phyloP scores from a whole-genome alignment of 2,329 filamentous ascomycete species.

The Sodiomyces alkalinus region DNA sequence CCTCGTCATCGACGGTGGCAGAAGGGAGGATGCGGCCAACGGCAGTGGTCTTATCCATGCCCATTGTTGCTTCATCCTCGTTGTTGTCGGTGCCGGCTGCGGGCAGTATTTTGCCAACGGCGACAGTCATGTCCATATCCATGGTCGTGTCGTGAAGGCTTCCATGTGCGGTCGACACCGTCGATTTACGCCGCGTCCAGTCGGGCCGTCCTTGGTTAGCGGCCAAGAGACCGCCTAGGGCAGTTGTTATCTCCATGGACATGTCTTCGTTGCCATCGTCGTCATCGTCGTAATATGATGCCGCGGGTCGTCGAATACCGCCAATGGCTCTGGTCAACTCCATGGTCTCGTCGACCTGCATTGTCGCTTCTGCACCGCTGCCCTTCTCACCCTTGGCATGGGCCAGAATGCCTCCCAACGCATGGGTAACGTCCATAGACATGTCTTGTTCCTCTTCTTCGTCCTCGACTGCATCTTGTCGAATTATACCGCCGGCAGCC shows the following conservation, averaged over 20 bases:
- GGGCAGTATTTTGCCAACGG: slow-evolving; percentile 26
- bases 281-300: slow-evolving; percentile 13
- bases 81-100: slow-evolving; percentile 6
- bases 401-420: slow-evolving; percentile 61
- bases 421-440: slow-evolving; percentile 88
- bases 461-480: slow-evolving; percentile 21
- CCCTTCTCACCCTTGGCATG: slow-evolving; percentile 8
- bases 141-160: slow-evolving; percentile 36
- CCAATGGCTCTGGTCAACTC: slow-evolving; percentile 72
- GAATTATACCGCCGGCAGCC: slow-evolving; percentile 38
- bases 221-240: slow-evolving; percentile 40
- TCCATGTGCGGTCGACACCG: slow-evolving; percentile 20
- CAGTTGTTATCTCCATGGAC: slow-evolving; percentile 65
- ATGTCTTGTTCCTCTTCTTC: slow-evolving; percentile 48
- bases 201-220: slow-evolving; percentile 10
- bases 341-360: slow-evolving; percentile 57
- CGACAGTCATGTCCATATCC: slow-evolving; percentile 43
- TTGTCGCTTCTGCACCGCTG: neutral
- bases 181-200: slow-evolving; percentile 12
- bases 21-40: slow-evolving; percentile 37
- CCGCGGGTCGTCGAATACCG: slow-evolving; percentile 33
- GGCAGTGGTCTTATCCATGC: slow-evolving; percentile 48
- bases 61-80: slow-evolving; percentile 19
- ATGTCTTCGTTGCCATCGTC: slow-evolving; percentile 47
- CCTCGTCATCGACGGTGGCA: slow-evolving; percentile 14